Evolutionary conservation across 345 rosid species (phyloP), one percentile per base, ranked within the genome.

Genomic region (Eucalyptus curtisii): DNA sequence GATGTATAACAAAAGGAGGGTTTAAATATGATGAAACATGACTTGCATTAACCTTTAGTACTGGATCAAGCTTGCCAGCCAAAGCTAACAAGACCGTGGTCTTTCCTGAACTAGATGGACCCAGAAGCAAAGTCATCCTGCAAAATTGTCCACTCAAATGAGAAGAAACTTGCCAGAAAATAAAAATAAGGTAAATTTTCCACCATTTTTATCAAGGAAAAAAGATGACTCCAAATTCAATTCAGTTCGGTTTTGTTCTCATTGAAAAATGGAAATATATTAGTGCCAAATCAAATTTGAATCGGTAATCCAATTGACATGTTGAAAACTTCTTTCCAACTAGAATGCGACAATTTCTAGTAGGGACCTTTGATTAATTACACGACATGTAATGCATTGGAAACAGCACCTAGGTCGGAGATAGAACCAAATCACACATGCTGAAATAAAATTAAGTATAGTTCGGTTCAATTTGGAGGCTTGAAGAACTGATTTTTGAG

Each of bases 41-140:
- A 33, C 27, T 31, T 42, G 5, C 3, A 1, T 68, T 61, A 20
- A 91, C 92, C 90, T 89, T 91, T 16, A 89, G 64, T 17, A 48
- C 37, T 30, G 22, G 37, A 49, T 91, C 90, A 49, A 91, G 93
- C 89, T 89, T 92, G 79, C 91, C 90, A 2, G 88, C 90, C 87
- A 85, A 33, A 57, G 97, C 97, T 89, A 94, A 61, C 89, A 97
- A 86, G n/a, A 96, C 91, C 2, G 97, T 94, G 20, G 99, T 95
- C 90, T 97, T 97, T 85, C 99, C 99, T 16, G 99, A 95, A 89
- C 95, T 89, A 6, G 99, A 99, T 90, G 99, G 99, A 88, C 99
- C 99, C 88, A 97, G 89, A 59, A 97, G 99, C 92, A 88, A 47
- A 85, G 97, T 87, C 81, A 84, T 80, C 64, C 91, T 89, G 68